A percentile compares a stretch with the other conserved stretches of the same genome.
phyloP scores from a whole-genome alignment of 2,329 filamentous ascomycete genomes.

The Penicillium sumatraense region DNA sequence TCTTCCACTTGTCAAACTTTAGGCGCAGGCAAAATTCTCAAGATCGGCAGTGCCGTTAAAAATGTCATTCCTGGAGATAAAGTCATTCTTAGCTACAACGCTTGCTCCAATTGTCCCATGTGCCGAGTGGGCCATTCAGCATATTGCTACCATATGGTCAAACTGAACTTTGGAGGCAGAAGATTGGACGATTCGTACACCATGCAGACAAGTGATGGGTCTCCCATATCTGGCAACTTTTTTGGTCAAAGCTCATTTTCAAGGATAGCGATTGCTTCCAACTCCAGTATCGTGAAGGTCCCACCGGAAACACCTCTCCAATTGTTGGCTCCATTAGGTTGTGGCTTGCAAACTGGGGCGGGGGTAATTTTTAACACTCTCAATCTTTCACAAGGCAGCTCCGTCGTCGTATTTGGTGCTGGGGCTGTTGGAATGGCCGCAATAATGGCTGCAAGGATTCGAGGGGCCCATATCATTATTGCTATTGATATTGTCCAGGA shows the following conservation, averaged over 20 bases:
- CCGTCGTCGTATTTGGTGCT: conserved; percentile 36
- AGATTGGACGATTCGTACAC: conserved; percentile 6
- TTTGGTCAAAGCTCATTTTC: conserved; percentile 47
- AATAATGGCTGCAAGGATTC: conserved; percentile 23
- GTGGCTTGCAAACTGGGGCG: conserved; percentile 37
- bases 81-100: conserved; percentile 36
- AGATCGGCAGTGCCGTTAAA: conserved; percentile 48
- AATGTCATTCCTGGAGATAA: conserved; percentile 51
- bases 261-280: conserved; percentile 34
- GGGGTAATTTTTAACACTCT: conserved; percentile 32
- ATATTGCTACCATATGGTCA: conserved; percentile 11
- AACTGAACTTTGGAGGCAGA: conserved; percentile 8
- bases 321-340: conserved; percentile 36
- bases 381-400: conserved; percentile 15
- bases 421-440: conserved; percentile 33
- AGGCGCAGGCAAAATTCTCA: conserved; percentile 57
- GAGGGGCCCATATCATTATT: conserved; percentile 26
- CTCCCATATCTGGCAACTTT: conserved; percentile 28
- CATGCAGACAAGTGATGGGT: background rate
- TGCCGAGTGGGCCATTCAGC: conserved; percentile 23
- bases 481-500: conserved; percentile 28
- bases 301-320: conserved; percentile 20
- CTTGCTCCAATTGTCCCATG: conserved; percentile 21
- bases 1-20: background rate
- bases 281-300: conserved; percentile 20